Evolutionary conservation across 1,139 yeast genomes (phyloP).

Genomic region (Candida neerlandica): DNA sequence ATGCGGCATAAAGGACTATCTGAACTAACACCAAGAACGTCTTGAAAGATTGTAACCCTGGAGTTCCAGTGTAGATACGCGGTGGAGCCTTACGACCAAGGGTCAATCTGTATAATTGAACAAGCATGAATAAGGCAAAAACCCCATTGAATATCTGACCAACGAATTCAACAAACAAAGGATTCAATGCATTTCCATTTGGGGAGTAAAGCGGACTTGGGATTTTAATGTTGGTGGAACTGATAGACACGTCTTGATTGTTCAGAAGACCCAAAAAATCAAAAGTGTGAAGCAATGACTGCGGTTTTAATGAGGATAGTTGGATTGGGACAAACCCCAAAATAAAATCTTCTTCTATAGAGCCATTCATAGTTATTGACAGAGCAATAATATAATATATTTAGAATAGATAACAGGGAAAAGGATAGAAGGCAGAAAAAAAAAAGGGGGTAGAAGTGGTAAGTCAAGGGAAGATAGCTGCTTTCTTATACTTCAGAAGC

Average conservation of each 20-base stretch:
- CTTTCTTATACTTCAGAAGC: too few species aligned
- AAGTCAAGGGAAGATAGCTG: too few species aligned
- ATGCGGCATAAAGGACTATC: conserved; percentile 5
- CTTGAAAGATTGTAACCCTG: conserved; percentile 14
- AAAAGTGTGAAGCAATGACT: conserved; percentile 15
- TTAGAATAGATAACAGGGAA: not conserved
- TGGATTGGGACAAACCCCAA: conserved; percentile 12
- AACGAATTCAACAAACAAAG: conserved; percentile 32
- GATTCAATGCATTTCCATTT: conserved; percentile 30
- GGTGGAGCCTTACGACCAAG: conserved; percentile 5
- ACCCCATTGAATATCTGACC: conserved; percentile 15
- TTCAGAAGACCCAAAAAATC: conserved; percentile 8
- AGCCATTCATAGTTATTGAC: not conserved
- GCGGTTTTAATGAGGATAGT: conserved; percentile 12
- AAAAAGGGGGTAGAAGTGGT: not conserved
- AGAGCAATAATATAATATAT: not conserved
- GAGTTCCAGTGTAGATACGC: conserved; percentile 13
- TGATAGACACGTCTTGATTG: not conserved
- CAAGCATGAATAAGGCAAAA: conserved; percentile 18
- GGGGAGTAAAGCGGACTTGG: conserved; percentile 17
- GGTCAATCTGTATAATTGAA: conserved; percentile 20
- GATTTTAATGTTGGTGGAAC: conserved; percentile 2
- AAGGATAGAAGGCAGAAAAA: not conserved
- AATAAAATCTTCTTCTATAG: conserved; percentile 2
- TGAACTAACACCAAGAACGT: conserved; percentile 12